A percentile compares a stretch with the other conserved stretches of the same genome.
These are phyloP conservation scores for Trypanosoma scelopori DNA, from an alignment of 208 protist genomes.

Conservation along the genomic window DNA sequence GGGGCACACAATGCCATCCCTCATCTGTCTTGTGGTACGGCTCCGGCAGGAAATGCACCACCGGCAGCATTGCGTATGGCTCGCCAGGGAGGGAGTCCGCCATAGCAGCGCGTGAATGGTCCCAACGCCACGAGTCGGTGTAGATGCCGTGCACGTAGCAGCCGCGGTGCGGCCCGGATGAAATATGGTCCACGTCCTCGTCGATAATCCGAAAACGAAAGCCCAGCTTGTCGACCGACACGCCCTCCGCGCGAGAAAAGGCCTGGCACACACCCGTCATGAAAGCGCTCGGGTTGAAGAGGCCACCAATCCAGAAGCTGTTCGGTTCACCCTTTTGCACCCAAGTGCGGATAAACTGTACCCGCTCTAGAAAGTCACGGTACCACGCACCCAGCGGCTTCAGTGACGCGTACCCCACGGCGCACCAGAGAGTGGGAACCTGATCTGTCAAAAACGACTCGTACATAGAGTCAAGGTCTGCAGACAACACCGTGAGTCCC, in stretches of 20 bases:
- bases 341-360: slow-evolving; percentile 96
- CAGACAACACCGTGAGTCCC: slow-evolving; percentile 97
- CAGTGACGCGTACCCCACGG: slow-evolving; percentile 94
- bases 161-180: slow-evolving; percentile 76
- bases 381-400: slow-evolving; percentile 97
- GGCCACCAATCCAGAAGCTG: slow-evolving; percentile 95
- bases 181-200: slow-evolving; percentile 49
- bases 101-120: slow-evolving; percentile 68
- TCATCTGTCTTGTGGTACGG: slow-evolving; percentile 77
- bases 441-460: slow-evolving; percentile 93
- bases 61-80: slow-evolving; percentile 88
- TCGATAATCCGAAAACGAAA: slow-evolving; percentile 92
- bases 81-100: slow-evolving; percentile 89
- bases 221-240: slow-evolving; percentile 96
- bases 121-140: slow-evolving; percentile 96
- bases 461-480: slow-evolving; percentile 96
- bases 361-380: slow-evolving; percentile 91
- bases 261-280: slow-evolving; percentile 97
- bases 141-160: slow-evolving; percentile 97
- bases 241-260: slow-evolving; percentile 93
- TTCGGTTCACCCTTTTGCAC: slow-evolving; percentile 90
- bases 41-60: slow-evolving; percentile 95
- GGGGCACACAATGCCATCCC: slow-evolving; percentile 81
- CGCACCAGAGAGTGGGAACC: slow-evolving; percentile 94
- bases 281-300: slow-evolving; percentile 99